Base-by-base conservation (phyloP, 108 stramenopile genomes). In the Nitzschia sp. region DNA sequence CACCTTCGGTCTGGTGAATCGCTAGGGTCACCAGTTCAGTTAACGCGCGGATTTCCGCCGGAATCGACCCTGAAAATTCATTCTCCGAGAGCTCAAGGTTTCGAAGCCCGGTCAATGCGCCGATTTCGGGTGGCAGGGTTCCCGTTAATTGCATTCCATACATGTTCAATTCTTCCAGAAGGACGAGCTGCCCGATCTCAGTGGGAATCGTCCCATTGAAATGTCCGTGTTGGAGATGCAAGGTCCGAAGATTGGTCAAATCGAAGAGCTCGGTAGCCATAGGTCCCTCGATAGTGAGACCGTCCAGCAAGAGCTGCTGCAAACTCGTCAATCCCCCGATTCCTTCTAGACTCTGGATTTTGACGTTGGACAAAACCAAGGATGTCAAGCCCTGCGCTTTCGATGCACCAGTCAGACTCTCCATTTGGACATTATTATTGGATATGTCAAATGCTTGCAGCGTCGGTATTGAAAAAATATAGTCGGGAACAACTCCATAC, bases 401-500 rank as follows among this genome's bases (percentile, higher is more conserved):
- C 5, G 83, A 75, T 21, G 79, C 75, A 15, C 60, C 83, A 6
- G 73, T 75, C 23, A 70, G 54, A 58, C 82, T 76, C 45, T 62
- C 72, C 45, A 89, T 74, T 18, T 70, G 57, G 13, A 89, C 72
- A 28, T 83, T 80, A 55, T 89, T 89, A 48, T 66, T 47, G 9
- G 71, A 72, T 0, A 78, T 9, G 38, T 78, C 66, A 38, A 78
- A 38, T 15, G 3, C 29, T 53, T 58, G 25, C 19, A 72, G 57
- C 26, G 59, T 23, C 18, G 65, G 35, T 31, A 76, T 33, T 0
- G 29, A 28, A 45, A 76, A 76, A 24, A 76, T 69, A 31, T 15
- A 23, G 19, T 54, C 23, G 17, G 66, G 67, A 9, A 85, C 71
- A 30, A 54, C 70, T 13, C 87, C 87, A 33, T 64, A 58, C 21